Evolutionary conservation across 1,139 yeast species (phyloP).

Genomic region (Candida tunisiensis): DNA sequence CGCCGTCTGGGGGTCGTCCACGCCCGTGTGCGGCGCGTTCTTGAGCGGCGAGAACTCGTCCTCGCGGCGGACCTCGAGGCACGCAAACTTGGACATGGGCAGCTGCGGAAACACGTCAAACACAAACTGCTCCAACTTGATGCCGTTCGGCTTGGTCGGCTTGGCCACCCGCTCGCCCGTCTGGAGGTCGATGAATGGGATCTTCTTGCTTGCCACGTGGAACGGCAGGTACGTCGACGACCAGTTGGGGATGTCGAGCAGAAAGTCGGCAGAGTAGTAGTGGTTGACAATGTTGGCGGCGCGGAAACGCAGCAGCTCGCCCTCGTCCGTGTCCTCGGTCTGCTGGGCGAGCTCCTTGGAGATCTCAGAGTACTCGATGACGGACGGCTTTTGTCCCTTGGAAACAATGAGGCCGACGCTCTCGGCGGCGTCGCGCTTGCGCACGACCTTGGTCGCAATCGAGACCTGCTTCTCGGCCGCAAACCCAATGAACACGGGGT

Average conservation of each 20-base stretch:
- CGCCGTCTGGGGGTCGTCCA: constrained; percentile 79
- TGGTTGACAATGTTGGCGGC: constrained; percentile 98
- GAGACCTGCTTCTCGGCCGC: constrained; percentile 43
- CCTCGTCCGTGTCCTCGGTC: constrained; percentile 31
- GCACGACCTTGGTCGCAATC: constrained; percentile 86
- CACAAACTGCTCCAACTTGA: constrained; percentile 90
- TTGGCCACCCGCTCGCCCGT: constrained; percentile 33
- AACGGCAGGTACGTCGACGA: constrained; percentile 56
- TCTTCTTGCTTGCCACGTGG: constrained; percentile 89
- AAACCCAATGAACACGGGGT: constrained; percentile 84
- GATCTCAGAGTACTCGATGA: constrained; percentile 91
- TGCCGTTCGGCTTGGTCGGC: constrained; percentile 72
- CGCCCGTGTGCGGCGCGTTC: constrained; percentile 67
- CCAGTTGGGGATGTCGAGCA: constrained; percentile 53
- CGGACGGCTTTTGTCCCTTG: constrained; percentile 53
- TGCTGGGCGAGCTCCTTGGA: constrained; percentile 54
- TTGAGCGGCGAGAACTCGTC: constrained; percentile 91
- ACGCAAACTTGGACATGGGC: constrained; percentile 61
- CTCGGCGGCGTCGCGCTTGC: constrained; percentile 79
- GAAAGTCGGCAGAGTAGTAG: constrained; percentile 68
- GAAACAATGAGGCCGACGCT: constrained; percentile 84
- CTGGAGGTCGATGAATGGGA: constrained; percentile 36
- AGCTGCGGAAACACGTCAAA: constrained; percentile 90
- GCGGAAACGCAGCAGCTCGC: constrained; percentile 45
- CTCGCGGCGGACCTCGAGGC: constrained; percentile 73